Percentiles rank a stretch among this genome's conserved stretches.
Evolutionary conservation across 805 yeast species (phyloP).

Genomic region (Wickerhamiella shivajii): DNA sequence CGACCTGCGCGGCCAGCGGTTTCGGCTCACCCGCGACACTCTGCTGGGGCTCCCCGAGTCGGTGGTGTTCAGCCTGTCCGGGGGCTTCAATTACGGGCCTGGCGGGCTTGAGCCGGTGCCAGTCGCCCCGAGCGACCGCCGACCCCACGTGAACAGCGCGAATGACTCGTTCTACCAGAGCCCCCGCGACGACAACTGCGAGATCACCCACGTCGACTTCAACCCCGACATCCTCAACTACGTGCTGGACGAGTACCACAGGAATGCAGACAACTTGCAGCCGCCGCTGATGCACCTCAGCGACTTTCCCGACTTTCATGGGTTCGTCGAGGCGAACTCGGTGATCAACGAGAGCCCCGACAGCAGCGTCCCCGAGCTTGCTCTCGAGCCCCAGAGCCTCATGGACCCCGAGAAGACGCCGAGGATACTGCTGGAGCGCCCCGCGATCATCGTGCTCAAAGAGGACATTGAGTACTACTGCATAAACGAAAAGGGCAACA

Average conservation of each 20-base stretch:
- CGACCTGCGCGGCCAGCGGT: conserved; percentile 59
- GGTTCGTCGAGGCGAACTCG: conserved; percentile 10
- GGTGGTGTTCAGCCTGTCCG: conserved; percentile 70
- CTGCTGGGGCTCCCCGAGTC: conserved; percentile 86
- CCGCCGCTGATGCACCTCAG: conserved; percentile 12
- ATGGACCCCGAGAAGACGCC: conserved; percentile 18
- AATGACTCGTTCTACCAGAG: conserved; percentile 8
- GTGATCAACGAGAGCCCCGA: conserved; percentile 6
- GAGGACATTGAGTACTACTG: conserved; percentile 93
- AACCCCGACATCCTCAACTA: conserved; percentile 78
- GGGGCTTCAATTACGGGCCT: conserved; percentile 63
- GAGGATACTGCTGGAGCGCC: conserved; percentile 59
- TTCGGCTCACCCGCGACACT: conserved; percentile 74
- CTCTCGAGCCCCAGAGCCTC: conserved; percentile 12
- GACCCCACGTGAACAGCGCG: conserved; percentile 12
- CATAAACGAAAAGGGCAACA: conserved; percentile 43
- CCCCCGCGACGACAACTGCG: conserved; percentile 8
- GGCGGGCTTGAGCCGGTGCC: conserved; percentile 63
- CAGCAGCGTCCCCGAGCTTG: conserved; percentile 7
- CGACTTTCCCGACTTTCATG: conserved; percentile 13
- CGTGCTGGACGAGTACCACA: conserved; percentile 32
- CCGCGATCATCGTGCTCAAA: conserved; percentile 78
- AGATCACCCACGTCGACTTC: conserved; percentile 45
- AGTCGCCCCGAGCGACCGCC: conserved; percentile 4
- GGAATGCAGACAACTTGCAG: conserved; percentile 47